Conservation (phyloP, 352 stramenopile genomes). For the Pythium brachiatum region DNA sequence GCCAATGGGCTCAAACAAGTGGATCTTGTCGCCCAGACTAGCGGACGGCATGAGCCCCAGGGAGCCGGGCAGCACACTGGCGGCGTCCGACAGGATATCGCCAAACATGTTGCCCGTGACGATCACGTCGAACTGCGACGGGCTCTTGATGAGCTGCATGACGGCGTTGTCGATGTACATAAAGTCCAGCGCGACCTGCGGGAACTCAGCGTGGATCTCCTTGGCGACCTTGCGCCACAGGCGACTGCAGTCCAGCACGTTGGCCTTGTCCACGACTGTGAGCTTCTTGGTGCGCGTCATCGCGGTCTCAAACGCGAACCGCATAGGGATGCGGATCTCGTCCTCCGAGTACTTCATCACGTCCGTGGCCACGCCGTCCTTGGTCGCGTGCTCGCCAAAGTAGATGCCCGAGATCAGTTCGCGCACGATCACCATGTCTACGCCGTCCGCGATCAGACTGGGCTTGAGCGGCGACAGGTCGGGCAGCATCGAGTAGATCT, state of each 20-base stretch:
- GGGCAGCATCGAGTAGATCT: slow-evolving; percentile 97
- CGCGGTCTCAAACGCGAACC: slow-evolving; percentile 84
- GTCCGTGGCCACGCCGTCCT: slow-evolving; percentile 76
- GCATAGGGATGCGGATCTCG: slow-evolving; percentile 87
- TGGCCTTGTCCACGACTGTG: slow-evolving; percentile 99
- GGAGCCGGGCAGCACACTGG: slow-evolving; percentile 96
- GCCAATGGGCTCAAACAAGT: slow-evolving; percentile 98
- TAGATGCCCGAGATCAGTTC: slow-evolving; percentile 99
- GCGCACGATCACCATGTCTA: slow-evolving; percentile 99
- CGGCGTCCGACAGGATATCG: slow-evolving; percentile 98
- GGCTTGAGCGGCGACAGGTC: slow-evolving; percentile 96
- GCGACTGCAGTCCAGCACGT: slow-evolving; percentile 96
- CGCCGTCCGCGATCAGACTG: slow-evolving; percentile 93
- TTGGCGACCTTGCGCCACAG: slow-evolving; percentile 92
- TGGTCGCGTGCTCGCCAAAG: slow-evolving; percentile 91
- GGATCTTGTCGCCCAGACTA: slow-evolving; percentile 87
- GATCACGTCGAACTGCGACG: slow-evolving; percentile 99
- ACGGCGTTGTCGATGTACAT: slow-evolving; percentile 99
- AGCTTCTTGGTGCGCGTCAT: slow-evolving; percentile 90
- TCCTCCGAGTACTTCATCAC: slow-evolving; percentile 98
- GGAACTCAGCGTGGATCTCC: slow-evolving; percentile 88
- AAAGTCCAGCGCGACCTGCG: slow-evolving; percentile 94
- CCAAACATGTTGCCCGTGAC: slow-evolving; percentile 99
- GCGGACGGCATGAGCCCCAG: slow-evolving; percentile 98
- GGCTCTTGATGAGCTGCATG: slow-evolving; percentile 98